These are phyloP conservation scores for Trametes coccinea DNA, from an alignment of 768 basidiomycete genomes.

Conservation along the genomic window DNA sequence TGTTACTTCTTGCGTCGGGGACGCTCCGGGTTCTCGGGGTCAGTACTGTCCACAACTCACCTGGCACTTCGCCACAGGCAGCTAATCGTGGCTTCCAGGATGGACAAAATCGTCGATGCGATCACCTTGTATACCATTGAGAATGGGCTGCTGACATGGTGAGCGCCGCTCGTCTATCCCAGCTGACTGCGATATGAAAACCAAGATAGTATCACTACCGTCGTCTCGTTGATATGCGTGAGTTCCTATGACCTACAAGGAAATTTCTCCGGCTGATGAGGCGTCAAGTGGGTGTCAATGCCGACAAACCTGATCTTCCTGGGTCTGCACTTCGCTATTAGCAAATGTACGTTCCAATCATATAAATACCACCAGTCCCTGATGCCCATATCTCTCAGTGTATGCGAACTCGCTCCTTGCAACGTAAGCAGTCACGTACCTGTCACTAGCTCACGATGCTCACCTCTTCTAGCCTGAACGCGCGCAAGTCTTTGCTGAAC, in stretches of 20 bases:
- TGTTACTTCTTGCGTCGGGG: constrained; percentile 28
- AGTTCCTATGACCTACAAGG: neutral
- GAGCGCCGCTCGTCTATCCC: neutral
- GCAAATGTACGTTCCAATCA: constrained; percentile 26
- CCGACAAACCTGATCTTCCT: constrained; percentile 30
- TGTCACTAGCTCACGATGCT: neutral
- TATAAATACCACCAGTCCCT: neutral
- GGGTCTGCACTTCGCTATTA: constrained; percentile 30
- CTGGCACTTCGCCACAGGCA: neutral
- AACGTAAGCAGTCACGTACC: constrained; percentile 18
- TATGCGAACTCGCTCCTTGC: constrained; percentile 33
- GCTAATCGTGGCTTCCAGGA: constrained; percentile 8
- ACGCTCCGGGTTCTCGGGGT: constrained; percentile 23
- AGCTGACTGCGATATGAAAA: neutral
- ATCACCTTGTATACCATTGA: constrained; percentile 31
- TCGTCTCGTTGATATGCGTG: constrained; percentile 28
- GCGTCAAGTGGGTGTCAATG: constrained; percentile 27
- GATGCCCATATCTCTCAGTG: constrained; percentile 11
- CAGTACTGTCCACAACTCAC: neutral
- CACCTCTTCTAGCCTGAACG: constrained; percentile 16
- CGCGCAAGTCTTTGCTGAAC: constrained; percentile 21
- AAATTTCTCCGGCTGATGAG: neutral
- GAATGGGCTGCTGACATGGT: constrained; percentile 30
- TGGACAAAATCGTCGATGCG: constrained; percentile 28
- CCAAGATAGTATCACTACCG: constrained; percentile 22